Conservation (phyloP, 495 filamentous ascomycete species). For the Neurospora sp. region DNA sequence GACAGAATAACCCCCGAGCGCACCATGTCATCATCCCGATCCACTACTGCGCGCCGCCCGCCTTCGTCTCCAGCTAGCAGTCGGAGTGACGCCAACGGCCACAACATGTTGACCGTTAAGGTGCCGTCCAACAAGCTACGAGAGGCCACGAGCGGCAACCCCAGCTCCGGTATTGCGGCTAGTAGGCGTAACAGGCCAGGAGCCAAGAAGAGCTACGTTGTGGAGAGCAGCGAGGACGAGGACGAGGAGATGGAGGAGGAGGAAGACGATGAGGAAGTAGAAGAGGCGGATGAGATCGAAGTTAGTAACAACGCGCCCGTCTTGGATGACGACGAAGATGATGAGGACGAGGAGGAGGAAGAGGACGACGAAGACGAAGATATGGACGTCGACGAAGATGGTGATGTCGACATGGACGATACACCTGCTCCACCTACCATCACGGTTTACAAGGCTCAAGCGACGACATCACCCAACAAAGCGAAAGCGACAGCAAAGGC, state of each 20-base stretch:
- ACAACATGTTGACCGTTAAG: conserved; percentile 74
- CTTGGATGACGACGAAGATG: conserved; percentile 16
- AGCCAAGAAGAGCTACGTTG: conserved; percentile 58
- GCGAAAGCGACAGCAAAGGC: conserved; percentile 7
- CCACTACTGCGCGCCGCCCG: conserved; percentile 29
- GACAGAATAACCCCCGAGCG: conserved; percentile 30
- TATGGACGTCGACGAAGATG: conserved; percentile 39
- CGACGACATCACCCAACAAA: conserved; percentile 14
- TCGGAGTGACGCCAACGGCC: conserved; percentile 41
- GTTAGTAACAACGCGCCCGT: conserved; percentile 29
- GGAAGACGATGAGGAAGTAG: conserved; percentile 28
- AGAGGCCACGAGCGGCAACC: conserved; percentile 55
- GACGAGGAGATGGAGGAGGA: conserved; percentile 37
- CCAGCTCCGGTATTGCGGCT: conserved; percentile 47
- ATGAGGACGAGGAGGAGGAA: conserved; percentile 15
- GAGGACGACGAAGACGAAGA: conserved; percentile 25
- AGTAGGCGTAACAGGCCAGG: conserved; percentile 51
- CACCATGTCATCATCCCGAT: conserved; percentile 36
- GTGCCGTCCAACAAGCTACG: conserved; percentile 73
- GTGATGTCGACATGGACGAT: conserved; percentile 37
- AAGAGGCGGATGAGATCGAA: conserved; percentile 26
- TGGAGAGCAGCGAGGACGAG: conserved; percentile 47
- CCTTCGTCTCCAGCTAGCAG: conserved; percentile 33
- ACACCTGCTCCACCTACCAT: conserved; percentile 28
- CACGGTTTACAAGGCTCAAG: conserved; percentile 31